Evolutionary conservation across 495 filamentous ascomycete genomes (phyloP).

Genomic region (Usnea hakonensis): DNA sequence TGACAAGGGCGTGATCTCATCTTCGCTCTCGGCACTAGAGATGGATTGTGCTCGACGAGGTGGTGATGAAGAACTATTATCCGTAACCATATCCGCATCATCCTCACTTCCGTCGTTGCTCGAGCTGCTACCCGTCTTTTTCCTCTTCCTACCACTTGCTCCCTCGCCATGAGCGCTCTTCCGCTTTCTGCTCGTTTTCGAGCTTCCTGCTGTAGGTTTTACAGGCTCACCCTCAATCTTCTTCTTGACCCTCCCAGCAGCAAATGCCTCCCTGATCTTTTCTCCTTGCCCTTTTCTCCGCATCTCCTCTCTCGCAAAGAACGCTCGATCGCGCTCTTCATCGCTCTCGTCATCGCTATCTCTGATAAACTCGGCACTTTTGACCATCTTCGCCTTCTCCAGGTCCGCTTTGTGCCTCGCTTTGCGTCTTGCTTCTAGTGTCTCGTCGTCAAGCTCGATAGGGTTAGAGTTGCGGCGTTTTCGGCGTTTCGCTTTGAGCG

Average conservation of each 20-base stretch:
- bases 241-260: slow-evolving; percentile 46
- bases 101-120: slow-evolving; percentile 22
- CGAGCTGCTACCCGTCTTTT: slow-evolving; percentile 13
- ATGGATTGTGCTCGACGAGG: slow-evolving; percentile 14
- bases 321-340: slow-evolving; percentile 54
- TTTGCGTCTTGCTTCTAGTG: slow-evolving; percentile 43
- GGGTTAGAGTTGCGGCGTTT: slow-evolving; percentile 32
- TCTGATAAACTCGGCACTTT: slow-evolving; percentile 72
- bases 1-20: slow-evolving; percentile 28
- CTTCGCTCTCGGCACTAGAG: slow-evolving; percentile 9
- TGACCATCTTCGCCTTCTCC: slow-evolving; percentile 66
- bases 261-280: slow-evolving; percentile 42
- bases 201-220: slow-evolving; percentile 21
- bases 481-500: slow-evolving; percentile 47
- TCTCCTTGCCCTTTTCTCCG: slow-evolving; percentile 43
- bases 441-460: slow-evolving; percentile 43
- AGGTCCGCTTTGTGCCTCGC: slow-evolving; percentile 50
- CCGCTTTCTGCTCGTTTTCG: slow-evolving; percentile 29
- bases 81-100: slow-evolving; percentile 25
- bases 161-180: slow-evolving; percentile 30
- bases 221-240: slow-evolving; percentile 29
- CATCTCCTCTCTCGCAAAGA: slow-evolving; percentile 63
- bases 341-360: slow-evolving; percentile 76
- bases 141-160: slow-evolving; percentile 20
- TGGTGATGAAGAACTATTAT: slow-evolving; percentile 18